Evolutionary conservation across 345 rosid genomes (phyloP).

Genomic region (Erysimum cheiranthoides): DNA sequence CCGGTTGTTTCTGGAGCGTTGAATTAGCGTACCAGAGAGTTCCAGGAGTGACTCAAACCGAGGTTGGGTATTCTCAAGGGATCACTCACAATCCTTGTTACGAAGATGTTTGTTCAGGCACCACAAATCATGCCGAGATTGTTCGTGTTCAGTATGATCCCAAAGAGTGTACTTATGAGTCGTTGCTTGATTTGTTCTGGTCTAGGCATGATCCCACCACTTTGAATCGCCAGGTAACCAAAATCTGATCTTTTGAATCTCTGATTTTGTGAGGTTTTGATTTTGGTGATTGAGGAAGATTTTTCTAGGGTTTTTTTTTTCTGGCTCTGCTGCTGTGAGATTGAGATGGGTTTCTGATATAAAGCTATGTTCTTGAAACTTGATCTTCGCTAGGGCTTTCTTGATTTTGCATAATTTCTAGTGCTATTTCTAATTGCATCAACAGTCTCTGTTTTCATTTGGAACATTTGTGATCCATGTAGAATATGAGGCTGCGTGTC

Average conservation of each 20-base stretch:
- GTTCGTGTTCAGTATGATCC: conserved; percentile 91
- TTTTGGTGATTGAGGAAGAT: neutral
- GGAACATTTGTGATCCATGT: too few relatives aligned
- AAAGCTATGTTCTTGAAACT: neutral
- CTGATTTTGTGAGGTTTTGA: neutral
- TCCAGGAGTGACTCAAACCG: conserved; percentile 75
- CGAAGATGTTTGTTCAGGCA: conserved; percentile 75
- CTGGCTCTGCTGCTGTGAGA: neutral
- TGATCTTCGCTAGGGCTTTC: neutral
- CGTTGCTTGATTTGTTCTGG: conserved; percentile 82
- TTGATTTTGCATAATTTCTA: neutral
- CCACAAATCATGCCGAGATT: conserved; percentile 70
- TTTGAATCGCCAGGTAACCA: conserved; percentile 81
- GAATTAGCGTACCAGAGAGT: conserved; percentile 88
- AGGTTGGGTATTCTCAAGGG: conserved; percentile 85
- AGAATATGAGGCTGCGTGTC: too few relatives aligned
- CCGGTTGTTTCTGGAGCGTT: conserved; percentile 96
- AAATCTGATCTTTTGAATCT: conserved; percentile 24
- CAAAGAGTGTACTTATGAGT: conserved; percentile 67
- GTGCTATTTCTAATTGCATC: neutral
- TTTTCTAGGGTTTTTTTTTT: conserved; percentile 13
- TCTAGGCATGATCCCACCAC: conserved; percentile 89
- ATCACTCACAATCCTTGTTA: conserved; percentile 65
- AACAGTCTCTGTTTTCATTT: neutral
- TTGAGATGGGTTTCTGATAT: neutral